A percentile compares a stretch with the other conserved stretches of the same genome.
These are phyloP conservation scores for Boletellus emodensis DNA, from an alignment of 768 basidiomycete species.

Conservation along the genomic window DNA sequence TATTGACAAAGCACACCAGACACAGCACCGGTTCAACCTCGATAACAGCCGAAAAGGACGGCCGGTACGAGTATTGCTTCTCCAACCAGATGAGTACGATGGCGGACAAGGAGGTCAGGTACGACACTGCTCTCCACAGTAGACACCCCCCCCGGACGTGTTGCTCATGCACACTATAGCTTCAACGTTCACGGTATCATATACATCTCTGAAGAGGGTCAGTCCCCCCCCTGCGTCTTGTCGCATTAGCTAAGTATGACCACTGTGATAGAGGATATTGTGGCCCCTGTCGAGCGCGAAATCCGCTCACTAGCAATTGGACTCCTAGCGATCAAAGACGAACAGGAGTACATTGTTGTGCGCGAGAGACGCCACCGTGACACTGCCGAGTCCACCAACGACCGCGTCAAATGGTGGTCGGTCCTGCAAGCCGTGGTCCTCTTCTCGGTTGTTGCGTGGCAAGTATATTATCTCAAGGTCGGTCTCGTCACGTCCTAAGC, in stretches of 20 bases:
- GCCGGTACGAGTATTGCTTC: slow-evolving; percentile 94
- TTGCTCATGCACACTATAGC: slow-evolving; percentile 36
- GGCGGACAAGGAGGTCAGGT: slow-evolving; percentile 95
- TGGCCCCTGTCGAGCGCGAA: slow-evolving; percentile 95
- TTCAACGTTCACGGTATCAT: slow-evolving; percentile 99
- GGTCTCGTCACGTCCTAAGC: slow-evolving; percentile 5
- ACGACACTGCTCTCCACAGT: neutral
- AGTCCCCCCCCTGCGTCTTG: slow-evolving; percentile 12
- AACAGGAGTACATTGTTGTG: slow-evolving; percentile 97
- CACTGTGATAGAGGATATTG: slow-evolving; percentile 51
- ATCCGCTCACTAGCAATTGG: slow-evolving; percentile 81
- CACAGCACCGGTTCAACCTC: slow-evolving; percentile 87
- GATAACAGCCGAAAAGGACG: slow-evolving; percentile 83
- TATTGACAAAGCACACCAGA: slow-evolving; percentile 76
- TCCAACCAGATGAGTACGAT: slow-evolving; percentile 98
- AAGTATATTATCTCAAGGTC: slow-evolving; percentile 95
- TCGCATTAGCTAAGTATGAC: slow-evolving; percentile 1
- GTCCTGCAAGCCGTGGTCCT: slow-evolving; percentile 84
- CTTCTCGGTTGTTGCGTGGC: slow-evolving; percentile 91
- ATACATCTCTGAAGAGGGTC: slow-evolving; percentile 88
- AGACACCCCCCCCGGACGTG: neutral
- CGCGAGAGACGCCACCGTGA: slow-evolving; percentile 91
- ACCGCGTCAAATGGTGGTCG: slow-evolving; percentile 99
- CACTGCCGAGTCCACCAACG: slow-evolving; percentile 90
- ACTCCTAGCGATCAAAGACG: slow-evolving; percentile 89